Base-by-base conservation (phyloP, 2,329 filamentous ascomycete genomes). In the Leptographium procerum region DNA sequence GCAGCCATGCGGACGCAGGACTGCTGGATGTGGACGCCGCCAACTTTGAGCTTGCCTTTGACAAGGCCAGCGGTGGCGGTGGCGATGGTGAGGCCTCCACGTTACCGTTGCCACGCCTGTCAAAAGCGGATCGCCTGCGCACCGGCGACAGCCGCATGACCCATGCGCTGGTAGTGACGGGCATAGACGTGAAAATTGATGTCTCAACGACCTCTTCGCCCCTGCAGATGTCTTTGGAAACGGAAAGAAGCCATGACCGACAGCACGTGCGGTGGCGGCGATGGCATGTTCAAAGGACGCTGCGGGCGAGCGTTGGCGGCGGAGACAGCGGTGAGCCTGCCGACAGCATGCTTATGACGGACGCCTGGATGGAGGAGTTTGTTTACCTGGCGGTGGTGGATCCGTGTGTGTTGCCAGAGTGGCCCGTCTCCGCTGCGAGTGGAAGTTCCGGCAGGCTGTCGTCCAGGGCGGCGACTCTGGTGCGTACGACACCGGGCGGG, bases 71-170 rank as follows among this genome's bases (percentile, higher is more conserved):
- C n/a, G 11, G 28, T 33, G 33, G 52, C n/a, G 11, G 28, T 33
- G 33, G 9, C 14, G 6, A 43, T 40, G 36, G 36, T 19, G 6
- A 36, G 10, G 36, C 16, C 26, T 19, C 48, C 10, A 28, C 24
- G 48, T 11, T 16, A 26, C 22, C 48, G 28, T 5, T 8, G 52
- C 52, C 33, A 24, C 52, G 31, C 5, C n/a, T 54, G 14, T 54
- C 52, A 11, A 54, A 54, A 13, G 33, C 52, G 16, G 52, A 54
- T 22, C 33, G 52, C 22, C 52, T 54, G 52, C 52, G 52, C 11
- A 54, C 52, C 10, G 52, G 52, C n/a, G 52, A 54, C 52, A 54
- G 52, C 52, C n/a, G 22, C 24, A 54, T 54, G 33, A 54, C 34
- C 33, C 34, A 54, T 16, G 52, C 52, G 22, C 52, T 54, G 34